Evolutionary conservation across 805 yeast species (phyloP), one percentile per base, ranked within the genome.

Genomic region (Metschnikowia anglica): DNA sequence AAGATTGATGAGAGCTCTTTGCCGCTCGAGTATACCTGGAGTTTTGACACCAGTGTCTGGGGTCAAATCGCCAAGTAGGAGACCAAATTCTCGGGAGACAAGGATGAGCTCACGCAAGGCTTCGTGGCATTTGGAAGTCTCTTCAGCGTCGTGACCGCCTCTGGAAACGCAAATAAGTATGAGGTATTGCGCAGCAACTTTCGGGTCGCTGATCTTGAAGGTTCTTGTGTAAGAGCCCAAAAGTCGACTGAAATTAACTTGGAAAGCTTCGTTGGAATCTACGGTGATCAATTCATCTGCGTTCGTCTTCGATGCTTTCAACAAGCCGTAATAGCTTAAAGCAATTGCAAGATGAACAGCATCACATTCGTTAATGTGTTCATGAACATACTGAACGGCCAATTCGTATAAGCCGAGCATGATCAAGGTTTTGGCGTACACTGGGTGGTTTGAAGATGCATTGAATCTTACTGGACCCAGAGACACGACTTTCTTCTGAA

Each of bases 291-390:
- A 63, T 26, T 68, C 75, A 49, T 68, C 60, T 9, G 57, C 61
- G 20, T 48, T 56, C 37, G 52, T 52, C 32, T 70, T 56, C 0
- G 77, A 62, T 2, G 78, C 77, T 42, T 77, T 77, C 45, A 88
- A 60, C 44, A 88, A 68, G 0, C 91, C 87, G 57, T 83, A 80
- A 59, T 85, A 83, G 6, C 82, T 79, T 38, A 93, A 71, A 0
- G 85, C 87, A 50, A 93, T 85, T 1, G 95, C 88, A 49, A 89
- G 74, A 64, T 93, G 98, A 12, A 89, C 93, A 9, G 95, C 85
- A 56, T 88, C 96, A 41, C 87, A 79, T 59, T 88, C 95, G 60
- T 79, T 83, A 32, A 77, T 67, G 25, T 74, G 66, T 31, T 70
- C 72, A 54, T 78, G 76, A 24, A 82, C 63, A 56, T 83, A 79